A percentile compares a stretch with the other conserved stretches of the same genome.
Conservation (phyloP, 1,284 basidiomycete species). For the Neotropicomus parvogracilis region DNA sequence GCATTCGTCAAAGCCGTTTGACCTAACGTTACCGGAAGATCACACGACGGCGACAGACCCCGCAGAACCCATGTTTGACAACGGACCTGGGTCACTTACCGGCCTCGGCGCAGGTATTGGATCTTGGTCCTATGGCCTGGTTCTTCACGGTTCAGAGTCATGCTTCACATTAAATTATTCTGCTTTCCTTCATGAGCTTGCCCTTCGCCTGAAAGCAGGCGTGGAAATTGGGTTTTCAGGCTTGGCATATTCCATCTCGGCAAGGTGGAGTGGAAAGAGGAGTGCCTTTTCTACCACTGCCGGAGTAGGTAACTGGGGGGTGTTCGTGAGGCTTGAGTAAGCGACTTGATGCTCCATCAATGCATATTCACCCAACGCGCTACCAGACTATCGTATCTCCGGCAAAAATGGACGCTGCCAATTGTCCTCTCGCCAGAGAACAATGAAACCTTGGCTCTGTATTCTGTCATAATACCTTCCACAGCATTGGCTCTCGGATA, state of each 20-base stretch:
- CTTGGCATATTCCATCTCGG: conserved; percentile 30
- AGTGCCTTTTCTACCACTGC: conserved; percentile 30
- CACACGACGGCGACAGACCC: conserved; percentile 15
- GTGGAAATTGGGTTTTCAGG: conserved; percentile 31
- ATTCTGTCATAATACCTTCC: conserved; percentile 47
- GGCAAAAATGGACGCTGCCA: conserved; percentile 53
- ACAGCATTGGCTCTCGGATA: conserved; percentile 46
- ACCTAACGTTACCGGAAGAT: conserved; percentile 30
- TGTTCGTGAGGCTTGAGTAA: conserved; percentile 35
- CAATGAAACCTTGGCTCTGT: conserved; percentile 42
- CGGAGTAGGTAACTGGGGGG: conserved; percentile 32
- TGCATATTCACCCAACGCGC: conserved; percentile 7
- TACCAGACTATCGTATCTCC: conserved; percentile 43
- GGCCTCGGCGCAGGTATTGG: conserved; percentile 31
- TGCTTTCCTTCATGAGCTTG: conserved; percentile 30
- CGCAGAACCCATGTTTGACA: conserved; percentile 23
- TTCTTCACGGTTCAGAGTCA: conserved; percentile 30
- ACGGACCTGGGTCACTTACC: conserved; percentile 31
- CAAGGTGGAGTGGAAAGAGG: conserved; percentile 32
- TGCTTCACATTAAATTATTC: conserved; percentile 33
- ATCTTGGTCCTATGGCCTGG: conserved; percentile 33
- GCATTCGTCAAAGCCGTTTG: conserved; percentile 33
- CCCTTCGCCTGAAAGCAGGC: conserved; percentile 34
- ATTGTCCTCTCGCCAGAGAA: conserved; percentile 49
- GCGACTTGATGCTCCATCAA: conserved; percentile 7